Conservation (phyloP, 139 green algal species). For the Coccomyxa sp. region DNA sequence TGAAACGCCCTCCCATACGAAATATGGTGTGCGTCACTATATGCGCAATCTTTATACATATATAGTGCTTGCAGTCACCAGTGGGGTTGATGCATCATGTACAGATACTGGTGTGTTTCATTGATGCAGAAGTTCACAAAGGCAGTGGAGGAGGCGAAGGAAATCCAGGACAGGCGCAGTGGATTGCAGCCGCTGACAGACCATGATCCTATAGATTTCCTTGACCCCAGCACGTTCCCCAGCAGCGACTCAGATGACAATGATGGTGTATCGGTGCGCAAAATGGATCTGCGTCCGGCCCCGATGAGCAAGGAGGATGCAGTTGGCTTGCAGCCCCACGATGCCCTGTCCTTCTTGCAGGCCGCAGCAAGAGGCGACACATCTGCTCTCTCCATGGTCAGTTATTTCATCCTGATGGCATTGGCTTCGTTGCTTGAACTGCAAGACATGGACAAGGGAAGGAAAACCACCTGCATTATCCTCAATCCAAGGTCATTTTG, state of each 20-base stretch:
- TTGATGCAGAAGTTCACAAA: slow-evolving; percentile 2
- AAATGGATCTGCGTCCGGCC: no score
- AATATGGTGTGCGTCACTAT: not conserved
- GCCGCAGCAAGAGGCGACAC: no score
- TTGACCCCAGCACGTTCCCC: not conserved
- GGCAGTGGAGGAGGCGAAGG: slow-evolving; percentile 14
- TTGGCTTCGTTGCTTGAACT: no score
- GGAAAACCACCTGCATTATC: no score
- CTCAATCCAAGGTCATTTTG: no score
- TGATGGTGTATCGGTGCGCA: not conserved
- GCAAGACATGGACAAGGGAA: no score
- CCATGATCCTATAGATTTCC: slow-evolving; percentile 5
- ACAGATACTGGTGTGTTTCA: not conserved
- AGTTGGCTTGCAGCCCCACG: no score
- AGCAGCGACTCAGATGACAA: not conserved
- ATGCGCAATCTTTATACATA: not conserved
- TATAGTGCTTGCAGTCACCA: not conserved
- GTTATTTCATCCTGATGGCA: no score
- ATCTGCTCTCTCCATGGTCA: no score
- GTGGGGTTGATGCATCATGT: not conserved
- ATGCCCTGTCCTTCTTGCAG: no score
- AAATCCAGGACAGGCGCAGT: slow-evolving; percentile 4
- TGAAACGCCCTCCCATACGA: not conserved
- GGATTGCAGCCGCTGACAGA: not conserved
- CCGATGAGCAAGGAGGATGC: no score